These are phyloP conservation scores for Starmera amethionina DNA, from an alignment of 805 yeast species.

Conservation along the genomic window DNA sequence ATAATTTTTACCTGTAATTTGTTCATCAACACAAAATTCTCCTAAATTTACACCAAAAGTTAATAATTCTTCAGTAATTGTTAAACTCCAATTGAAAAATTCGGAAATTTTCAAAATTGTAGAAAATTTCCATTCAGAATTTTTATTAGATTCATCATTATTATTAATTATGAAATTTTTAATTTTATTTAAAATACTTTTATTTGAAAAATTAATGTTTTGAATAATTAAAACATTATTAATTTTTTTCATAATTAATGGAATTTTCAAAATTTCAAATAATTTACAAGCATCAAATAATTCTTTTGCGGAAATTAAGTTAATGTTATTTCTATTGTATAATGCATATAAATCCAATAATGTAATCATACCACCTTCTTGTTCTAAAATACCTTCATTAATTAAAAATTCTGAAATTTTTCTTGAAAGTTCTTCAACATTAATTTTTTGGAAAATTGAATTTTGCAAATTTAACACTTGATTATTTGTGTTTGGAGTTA, in stretches of 20 bases:
- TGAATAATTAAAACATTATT: constrained; percentile 28
- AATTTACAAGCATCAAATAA: constrained; percentile 48
- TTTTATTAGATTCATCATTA: constrained; percentile 20
- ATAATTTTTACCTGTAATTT: constrained; percentile 55
- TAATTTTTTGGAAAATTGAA: constrained; percentile 27
- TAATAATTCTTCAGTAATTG: constrained; percentile 56
- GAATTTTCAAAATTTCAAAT: constrained; percentile 49
- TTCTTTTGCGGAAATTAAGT: constrained; percentile 62
- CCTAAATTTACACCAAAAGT: constrained; percentile 50
- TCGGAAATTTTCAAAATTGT: constrained; percentile 17
- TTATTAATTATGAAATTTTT: constrained; percentile 18
- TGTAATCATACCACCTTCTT: constrained; percentile 50
- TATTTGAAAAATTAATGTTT: constrained; percentile 27
- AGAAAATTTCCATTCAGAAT: constrained; percentile 15
- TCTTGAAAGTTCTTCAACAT: constrained; percentile 61
- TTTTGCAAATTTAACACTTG: constrained; percentile 10
- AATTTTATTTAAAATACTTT: constrained; percentile 20
- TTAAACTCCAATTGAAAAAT: constrained; percentile 53
- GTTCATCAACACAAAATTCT: constrained; percentile 54
- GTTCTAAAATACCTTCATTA: constrained; percentile 32
- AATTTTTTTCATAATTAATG: constrained; percentile 35
- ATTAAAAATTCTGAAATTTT: constrained; percentile 67
- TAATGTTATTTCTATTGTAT: constrained; percentile 58
- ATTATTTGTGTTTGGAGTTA: constrained; percentile 15
- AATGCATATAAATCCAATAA: constrained; percentile 52